phyloP scores from a whole-genome alignment of 2,329 filamentous ascomycete species.

The Colletotrichum destructivum region DNA sequence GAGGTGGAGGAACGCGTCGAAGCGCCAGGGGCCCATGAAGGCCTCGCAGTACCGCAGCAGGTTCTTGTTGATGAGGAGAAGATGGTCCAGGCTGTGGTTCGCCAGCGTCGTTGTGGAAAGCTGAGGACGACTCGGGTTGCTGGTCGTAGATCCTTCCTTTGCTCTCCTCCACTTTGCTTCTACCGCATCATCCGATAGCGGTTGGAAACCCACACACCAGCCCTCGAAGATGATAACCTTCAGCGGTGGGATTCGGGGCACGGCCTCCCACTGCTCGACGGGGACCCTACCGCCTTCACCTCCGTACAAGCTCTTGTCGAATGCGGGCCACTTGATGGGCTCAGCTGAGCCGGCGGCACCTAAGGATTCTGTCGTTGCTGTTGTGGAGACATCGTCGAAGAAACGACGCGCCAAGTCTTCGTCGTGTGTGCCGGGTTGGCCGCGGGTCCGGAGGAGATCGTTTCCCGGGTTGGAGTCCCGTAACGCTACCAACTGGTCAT shows the following conservation, averaged over 20 bases:
- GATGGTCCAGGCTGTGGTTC: constrained; percentile 23
- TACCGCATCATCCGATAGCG: constrained; percentile 3
- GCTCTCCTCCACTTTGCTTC: constrained; percentile 34
- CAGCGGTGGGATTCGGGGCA: constrained; percentile 29
- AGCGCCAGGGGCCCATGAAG: constrained; percentile 40
- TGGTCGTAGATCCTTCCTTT: neutral
- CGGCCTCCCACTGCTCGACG: constrained; percentile 15
- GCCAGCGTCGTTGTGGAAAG: constrained; percentile 33
- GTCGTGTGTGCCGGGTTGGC: constrained; percentile 39
- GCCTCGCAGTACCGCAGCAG: constrained; percentile 35
- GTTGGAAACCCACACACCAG: constrained; percentile 40
- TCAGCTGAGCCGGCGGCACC: neutral
- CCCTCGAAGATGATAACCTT: constrained; percentile 40
- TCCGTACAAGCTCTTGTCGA: constrained; percentile 37
- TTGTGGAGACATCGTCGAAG: constrained; percentile 19
- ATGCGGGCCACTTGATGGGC: constrained; percentile 31
- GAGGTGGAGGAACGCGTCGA: constrained; percentile 37
- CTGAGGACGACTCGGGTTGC: neutral
- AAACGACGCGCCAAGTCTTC: constrained; percentile 32
- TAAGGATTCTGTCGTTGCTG: neutral
- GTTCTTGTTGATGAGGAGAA: constrained; percentile 35
- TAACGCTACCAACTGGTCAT: constrained; percentile 26
- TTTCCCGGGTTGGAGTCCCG: constrained; percentile 30
- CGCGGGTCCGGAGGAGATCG: constrained; percentile 29
- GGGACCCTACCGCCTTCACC: constrained; percentile 36